A percentile compares a stretch with the other conserved stretches of the same genome.
Conservation (phyloP, 2,329 filamentous ascomycete genomes). For the Nothophoma quercina region DNA sequence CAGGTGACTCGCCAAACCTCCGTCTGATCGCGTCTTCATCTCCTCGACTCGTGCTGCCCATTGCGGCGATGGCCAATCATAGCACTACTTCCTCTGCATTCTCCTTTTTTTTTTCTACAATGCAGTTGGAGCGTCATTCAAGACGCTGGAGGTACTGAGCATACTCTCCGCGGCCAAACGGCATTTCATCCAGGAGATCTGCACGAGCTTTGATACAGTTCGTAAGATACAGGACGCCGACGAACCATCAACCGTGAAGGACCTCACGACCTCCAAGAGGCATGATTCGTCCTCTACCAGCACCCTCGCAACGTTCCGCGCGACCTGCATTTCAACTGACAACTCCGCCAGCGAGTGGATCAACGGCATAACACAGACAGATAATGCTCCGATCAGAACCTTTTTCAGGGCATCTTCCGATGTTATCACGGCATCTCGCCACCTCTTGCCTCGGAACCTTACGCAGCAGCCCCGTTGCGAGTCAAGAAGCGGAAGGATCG, state of each 20-base stretch:
- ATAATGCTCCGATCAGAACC: slow-evolving; percentile 13
- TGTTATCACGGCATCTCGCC: slow-evolving; percentile 17
- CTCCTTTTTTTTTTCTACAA: slow-evolving; percentile 24
- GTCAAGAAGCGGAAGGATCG: slow-evolving; percentile 15
- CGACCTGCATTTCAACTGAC: slow-evolving; percentile 5
- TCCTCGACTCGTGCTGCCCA: slow-evolving; percentile 41
- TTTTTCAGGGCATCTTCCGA: slow-evolving; percentile 13
- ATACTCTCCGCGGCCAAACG: slow-evolving; percentile 5
- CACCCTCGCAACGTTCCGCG: neutral
- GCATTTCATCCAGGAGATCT: slow-evolving; percentile 10
- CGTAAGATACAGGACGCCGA: neutral
- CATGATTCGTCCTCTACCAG: neutral
- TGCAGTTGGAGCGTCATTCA: neutral
- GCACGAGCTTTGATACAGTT: slow-evolving; percentile 19
- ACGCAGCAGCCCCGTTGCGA: slow-evolving; percentile 5
- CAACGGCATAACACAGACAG: slow-evolving; percentile 4
- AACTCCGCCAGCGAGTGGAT: slow-evolving; percentile 11
- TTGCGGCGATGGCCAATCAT: slow-evolving; percentile 31
- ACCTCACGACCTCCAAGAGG: neutral
- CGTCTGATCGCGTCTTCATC: slow-evolving; percentile 43
- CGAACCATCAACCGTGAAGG: neutral
- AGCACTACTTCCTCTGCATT: slow-evolving; percentile 4
- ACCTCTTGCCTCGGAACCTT: slow-evolving; percentile 14
- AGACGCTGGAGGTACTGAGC: neutral
- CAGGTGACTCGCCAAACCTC: slow-evolving; percentile 39